Base-by-base conservation (phyloP, 202 grass and related monocot species). In the Brachypodium distachyon region DNA sequence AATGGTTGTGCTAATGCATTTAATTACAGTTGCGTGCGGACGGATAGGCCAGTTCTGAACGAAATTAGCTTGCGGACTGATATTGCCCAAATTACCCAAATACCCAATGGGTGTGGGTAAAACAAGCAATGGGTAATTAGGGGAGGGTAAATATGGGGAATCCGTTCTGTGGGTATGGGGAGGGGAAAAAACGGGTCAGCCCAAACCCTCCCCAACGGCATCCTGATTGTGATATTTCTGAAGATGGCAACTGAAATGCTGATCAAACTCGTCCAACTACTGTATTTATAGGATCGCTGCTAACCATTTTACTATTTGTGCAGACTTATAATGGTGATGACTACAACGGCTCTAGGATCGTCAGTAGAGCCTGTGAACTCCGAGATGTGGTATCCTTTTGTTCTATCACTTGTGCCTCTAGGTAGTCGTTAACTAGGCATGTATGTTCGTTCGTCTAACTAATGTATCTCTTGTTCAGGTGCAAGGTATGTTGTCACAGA, bases 291-390 rank as follows among this genome's bases (percentile, higher is more conserved):
- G 19, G 9, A 58, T 49, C 50, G 39, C 18, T 77, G 12, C 49
- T 87, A 72, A 87, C 1, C 5, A 37, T 10, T 61, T 27, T 44
- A 38, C 43, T 56, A 14, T 55, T 64, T 83, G 5, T 77, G 41
- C 76, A 99, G 96, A 85, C 61, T 69, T 99, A 99, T 65, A 99
- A 99, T 67, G 92, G 92, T 61, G 68, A 90, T 10, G 96, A 99
- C 67, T 94, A 94, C 74, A 90, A 89, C 73, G 96, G 91, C 67
- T 78, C 87, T 81, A 88, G 96, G 70, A 99, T 99, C 21, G 96
- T 99, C 58, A 99, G 96, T 74, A 96, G 96, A 96, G 96, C 96
- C 41, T 89, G 88, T 11, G 96, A 99, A 75, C 92, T 99, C 72
- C 81, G 87, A 80, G 96, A 99, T 77, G 92, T 93, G 92, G 96